Base-by-base conservation (phyloP, 2,329 filamentous ascomycete species). In the Ciborinia camelliae region DNA sequence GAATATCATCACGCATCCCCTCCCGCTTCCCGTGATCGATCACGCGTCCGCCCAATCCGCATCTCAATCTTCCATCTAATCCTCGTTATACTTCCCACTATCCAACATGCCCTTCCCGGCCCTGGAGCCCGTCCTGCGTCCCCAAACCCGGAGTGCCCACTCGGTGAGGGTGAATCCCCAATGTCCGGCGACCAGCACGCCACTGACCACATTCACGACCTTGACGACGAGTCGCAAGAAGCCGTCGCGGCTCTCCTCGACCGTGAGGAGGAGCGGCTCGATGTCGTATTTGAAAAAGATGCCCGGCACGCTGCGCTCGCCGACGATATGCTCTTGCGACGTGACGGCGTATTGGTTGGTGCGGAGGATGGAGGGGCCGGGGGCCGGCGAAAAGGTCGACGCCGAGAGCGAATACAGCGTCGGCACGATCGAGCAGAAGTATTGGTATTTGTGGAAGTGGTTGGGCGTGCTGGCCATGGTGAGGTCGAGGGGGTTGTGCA, bases 231-330 rank as follows among this genome's bases (percentile, higher is more conserved):
- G 86, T 30, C 84, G 81, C 69, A 97, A 78, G 65, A 97, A 81
- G 51, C 90, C 83, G 65, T 89, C 88, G 74, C 92, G 86, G 73
- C 87, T 86, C 79, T 98, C 94, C 67, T 89, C 89, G 50, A 99
- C 89, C 35, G 90, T 88, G 62, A 99, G 81, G 76, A 95, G 80
- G 72, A 99, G 93, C 1, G 95, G 95, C 81, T 99, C 95, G 72
- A 99, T 97, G 76, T 98, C 94, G 79, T 96, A 99, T 80, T 98
- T 99, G 84, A 99, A 91, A 76, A 98, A 99, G 68, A 99, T 87
- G 39, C 95, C 95, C 0, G 95, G 95, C 0, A 97, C 85, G 65
- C 81, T 79, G 71, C 82, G 86, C 73, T 96, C 90, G 63, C 82
- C 80, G 50, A 96, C 84, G 43, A 82, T 79, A 72, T 88, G 86